Conservation (phyloP, 306 rosid species). For the Castanea mollissima region DNA sequence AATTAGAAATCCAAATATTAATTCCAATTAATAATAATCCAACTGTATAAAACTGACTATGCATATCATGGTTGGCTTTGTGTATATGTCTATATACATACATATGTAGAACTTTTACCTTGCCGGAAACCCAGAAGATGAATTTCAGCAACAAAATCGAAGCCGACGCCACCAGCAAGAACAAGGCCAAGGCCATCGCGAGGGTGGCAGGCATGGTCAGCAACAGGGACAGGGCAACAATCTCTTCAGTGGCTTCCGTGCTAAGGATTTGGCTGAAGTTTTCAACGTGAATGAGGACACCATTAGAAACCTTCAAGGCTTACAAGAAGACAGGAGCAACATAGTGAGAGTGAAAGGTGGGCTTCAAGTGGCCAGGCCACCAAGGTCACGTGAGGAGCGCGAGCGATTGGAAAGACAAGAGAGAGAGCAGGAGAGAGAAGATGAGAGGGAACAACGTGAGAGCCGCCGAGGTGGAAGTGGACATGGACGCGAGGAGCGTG, state of each 20-base stretch:
- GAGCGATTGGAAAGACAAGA: conserved; percentile 10
- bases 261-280: conserved; percentile 32
- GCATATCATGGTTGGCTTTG: not conserved
- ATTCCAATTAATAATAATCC: not conserved
- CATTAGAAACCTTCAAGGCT: conserved; percentile 28
- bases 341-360: conserved; percentile 39
- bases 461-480: not conserved
- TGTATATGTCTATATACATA: not conserved
- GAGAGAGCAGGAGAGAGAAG: not conserved
- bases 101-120: conserved; percentile 48
- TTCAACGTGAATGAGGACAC: conserved; percentile 17
- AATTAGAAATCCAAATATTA: not conserved
- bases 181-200: not conserved
- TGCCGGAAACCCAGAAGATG: conserved; percentile 12
- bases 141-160: conserved; percentile 24
- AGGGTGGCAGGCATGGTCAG: not conserved
- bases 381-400: conserved; percentile 16
- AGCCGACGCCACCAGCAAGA: not conserved
- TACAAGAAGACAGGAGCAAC: conserved; percentile 26
- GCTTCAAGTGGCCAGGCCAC: conserved; percentile 36
- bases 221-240: conserved; percentile 19
- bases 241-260: conserved; percentile 42
- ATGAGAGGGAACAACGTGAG: not conserved
- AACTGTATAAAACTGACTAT: not conserved
- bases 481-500: too few relatives aligned